phyloP scores from a whole-genome alignment of 345 rosid species.

The Camelina laxa region DNA sequence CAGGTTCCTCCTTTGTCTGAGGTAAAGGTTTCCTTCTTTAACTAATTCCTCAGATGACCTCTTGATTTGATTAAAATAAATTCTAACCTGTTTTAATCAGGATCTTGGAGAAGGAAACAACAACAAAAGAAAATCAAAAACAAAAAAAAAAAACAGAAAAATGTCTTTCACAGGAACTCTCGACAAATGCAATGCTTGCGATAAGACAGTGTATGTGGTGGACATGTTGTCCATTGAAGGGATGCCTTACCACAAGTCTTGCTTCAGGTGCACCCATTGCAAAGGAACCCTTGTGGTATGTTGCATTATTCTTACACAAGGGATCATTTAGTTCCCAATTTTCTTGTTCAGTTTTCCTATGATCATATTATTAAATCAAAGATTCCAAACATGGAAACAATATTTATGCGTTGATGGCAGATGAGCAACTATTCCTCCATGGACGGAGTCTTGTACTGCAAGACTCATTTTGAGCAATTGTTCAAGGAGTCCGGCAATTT shows the following conservation, averaged over 20 bases:
- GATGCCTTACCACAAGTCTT: constrained; percentile 79
- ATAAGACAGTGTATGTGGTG: constrained; percentile 85
- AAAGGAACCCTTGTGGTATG: constrained; percentile 78
- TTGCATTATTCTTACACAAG: background rate
- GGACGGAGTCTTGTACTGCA: constrained; percentile 98
- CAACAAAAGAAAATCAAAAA: background rate
- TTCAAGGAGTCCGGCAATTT: constrained; percentile 99
- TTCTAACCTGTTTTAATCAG: constrained; percentile 8
- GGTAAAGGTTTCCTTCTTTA: constrained; percentile 37
- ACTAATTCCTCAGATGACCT: constrained; percentile 39
- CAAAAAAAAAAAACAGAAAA: background rate
- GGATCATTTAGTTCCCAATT: background rate
- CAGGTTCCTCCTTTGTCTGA: constrained; percentile 51
- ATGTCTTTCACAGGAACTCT: constrained; percentile 93
- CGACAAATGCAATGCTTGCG: constrained; percentile 92
- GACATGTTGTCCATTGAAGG: constrained; percentile 90
- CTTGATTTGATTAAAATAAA: constrained; percentile 9
- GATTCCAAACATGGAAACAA: background rate
- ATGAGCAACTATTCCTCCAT: constrained; percentile 99
- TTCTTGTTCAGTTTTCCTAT: constrained; percentile 3
- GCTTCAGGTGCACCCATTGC: constrained; percentile 97
- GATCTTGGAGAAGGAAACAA: constrained; percentile 39
- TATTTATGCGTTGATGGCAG: constrained; percentile 44
- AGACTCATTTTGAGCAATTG: constrained; percentile 95
- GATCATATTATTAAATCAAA: background rate